Evolutionary conservation across 805 yeast genomes (phyloP).

Genomic region (Yamadazyma sp.): DNA sequence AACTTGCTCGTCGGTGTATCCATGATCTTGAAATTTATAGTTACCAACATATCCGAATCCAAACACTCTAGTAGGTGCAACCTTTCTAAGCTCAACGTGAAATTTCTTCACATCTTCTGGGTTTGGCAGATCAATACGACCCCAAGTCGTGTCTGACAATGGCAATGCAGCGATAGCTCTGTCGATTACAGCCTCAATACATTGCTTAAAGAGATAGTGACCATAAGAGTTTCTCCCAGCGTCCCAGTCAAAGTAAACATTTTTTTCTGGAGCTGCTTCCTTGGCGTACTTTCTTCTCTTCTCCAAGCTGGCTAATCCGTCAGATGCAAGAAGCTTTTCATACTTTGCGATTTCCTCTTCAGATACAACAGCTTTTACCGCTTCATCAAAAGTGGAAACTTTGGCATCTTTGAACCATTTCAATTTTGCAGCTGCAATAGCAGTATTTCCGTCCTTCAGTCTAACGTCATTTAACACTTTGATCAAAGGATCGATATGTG

Average conservation of each 20-base stretch:
- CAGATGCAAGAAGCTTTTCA: slow-evolving; percentile 4
- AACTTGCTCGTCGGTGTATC: slow-evolving; percentile 12
- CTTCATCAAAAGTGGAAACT: slow-evolving; percentile 14
- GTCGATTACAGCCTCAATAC: slow-evolving; percentile 15
- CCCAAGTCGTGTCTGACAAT: slow-evolving; percentile 15
- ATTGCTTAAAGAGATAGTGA: slow-evolving; percentile 14
- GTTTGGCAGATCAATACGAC: slow-evolving; percentile 12
- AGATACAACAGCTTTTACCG: slow-evolving; percentile 7
- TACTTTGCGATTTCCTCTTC: slow-evolving; percentile 9
- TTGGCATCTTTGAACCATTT: slow-evolving; percentile 14
- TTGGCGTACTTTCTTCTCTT: slow-evolving; percentile 11
- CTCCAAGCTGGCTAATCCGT: slow-evolving; percentile 10
- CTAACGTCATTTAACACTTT: slow-evolving; percentile 10
- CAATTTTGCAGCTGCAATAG: slow-evolving; percentile 11
- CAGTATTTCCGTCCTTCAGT: slow-evolving; percentile 5
- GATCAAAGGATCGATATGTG: slow-evolving; percentile 14
- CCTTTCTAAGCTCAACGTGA: slow-evolving; percentile 10
- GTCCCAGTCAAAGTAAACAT: slow-evolving; percentile 15
- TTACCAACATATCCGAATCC: slow-evolving; percentile 16
- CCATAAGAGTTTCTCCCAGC: slow-evolving; percentile 15
- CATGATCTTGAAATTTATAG: slow-evolving; percentile 11
- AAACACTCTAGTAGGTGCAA: slow-evolving; percentile 12
- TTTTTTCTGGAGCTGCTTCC: slow-evolving; percentile 7
- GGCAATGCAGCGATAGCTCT: slow-evolving; percentile 17
- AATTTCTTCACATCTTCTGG: slow-evolving; percentile 12